phyloP scores from a whole-genome alignment of 495 filamentous ascomycete genomes.

The Xylaria longipes region DNA sequence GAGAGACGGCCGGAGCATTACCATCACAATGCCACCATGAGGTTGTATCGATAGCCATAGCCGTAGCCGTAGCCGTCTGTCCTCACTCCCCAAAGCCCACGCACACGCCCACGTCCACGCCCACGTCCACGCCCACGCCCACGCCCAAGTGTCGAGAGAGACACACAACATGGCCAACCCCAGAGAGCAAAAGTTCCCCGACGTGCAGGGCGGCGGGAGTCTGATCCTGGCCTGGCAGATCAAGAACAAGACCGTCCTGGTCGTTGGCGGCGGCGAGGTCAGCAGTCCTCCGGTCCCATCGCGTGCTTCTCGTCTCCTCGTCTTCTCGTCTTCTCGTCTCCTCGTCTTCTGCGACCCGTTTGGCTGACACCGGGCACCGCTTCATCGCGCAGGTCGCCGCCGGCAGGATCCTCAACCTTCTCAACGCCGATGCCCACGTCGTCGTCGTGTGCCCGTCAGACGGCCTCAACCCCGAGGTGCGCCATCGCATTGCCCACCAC shows the following conservation, averaged over 20 bases:
- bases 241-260: conserved; percentile 78
- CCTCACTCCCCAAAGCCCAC: not conserved
- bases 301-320: conserved; percentile 3
- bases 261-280: conserved; percentile 94
- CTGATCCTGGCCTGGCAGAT: conserved; percentile 95
- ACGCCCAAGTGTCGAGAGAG: conserved; percentile 2
- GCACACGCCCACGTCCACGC: no score
- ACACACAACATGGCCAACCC: conserved; percentile 55
- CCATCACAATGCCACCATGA: conserved; percentile 14
- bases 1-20: not conserved
- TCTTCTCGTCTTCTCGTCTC: conserved; percentile 4
- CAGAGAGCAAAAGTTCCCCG: conserved; percentile 63
- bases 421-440: conserved; percentile 92
- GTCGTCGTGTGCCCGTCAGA: conserved; percentile 80
- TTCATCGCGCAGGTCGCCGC: conserved; percentile 76
- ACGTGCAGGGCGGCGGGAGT: conserved; percentile 86
- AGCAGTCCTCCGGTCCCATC: conserved; percentile 27
- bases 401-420: conserved; percentile 86
- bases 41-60: not conserved
- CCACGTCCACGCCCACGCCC: no score
- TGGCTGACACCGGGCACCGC: conserved; percentile 16
- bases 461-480: conserved; percentile 87
- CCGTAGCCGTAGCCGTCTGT: not conserved
- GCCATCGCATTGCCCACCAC: conserved; percentile 72
- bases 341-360: not conserved